A percentile compares a stretch with the other conserved stretches of the same genome.
Evolutionary conservation across 345 rosid genomes (phyloP).

Genomic region (Kandelia obovata): DNA sequence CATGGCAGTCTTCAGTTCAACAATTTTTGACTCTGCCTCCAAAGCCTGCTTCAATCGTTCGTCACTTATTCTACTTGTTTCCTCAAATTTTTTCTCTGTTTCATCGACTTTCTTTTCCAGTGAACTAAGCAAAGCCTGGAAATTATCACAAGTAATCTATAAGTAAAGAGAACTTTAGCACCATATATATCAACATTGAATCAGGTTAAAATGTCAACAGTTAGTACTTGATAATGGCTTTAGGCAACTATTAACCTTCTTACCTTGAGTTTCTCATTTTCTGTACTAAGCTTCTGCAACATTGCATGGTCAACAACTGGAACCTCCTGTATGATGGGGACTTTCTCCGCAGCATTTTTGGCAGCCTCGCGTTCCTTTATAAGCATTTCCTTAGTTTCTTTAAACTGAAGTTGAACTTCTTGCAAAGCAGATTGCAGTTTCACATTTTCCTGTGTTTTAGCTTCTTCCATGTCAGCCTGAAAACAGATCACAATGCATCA

Average conservation of each 20-base stretch:
- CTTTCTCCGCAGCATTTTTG: constrained; percentile 56
- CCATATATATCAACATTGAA: constrained; percentile 2
- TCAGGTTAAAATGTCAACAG: neutral
- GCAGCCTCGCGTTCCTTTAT: constrained; percentile 71
- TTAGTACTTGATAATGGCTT: neutral
- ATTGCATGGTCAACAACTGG: constrained; percentile 68
- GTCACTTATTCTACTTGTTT: constrained; percentile 71
- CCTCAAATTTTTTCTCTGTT: constrained; percentile 79
- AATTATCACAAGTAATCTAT: constrained; percentile 16
- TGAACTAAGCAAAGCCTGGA: constrained; percentile 74
- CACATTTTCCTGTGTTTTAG: constrained; percentile 83
- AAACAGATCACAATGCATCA: neutral
- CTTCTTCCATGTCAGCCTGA: constrained; percentile 91
- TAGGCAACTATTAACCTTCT: constrained; percentile 17
- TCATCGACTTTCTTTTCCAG: constrained; percentile 84
- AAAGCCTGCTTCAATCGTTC: constrained; percentile 91
- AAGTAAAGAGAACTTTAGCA: neutral
- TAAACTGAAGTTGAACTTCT: constrained; percentile 74
- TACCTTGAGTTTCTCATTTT: constrained; percentile 94
- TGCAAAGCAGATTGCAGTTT: constrained; percentile 80
- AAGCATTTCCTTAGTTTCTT: constrained; percentile 78
- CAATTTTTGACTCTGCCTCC: constrained; percentile 88
- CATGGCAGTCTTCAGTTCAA: constrained; percentile 81
- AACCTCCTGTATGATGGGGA: constrained; percentile 82
- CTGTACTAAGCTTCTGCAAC: constrained; percentile 72